These are phyloP conservation scores for Termitomyces heimii DNA, from an alignment of 768 basidiomycete species.

Conservation along the genomic window DNA sequence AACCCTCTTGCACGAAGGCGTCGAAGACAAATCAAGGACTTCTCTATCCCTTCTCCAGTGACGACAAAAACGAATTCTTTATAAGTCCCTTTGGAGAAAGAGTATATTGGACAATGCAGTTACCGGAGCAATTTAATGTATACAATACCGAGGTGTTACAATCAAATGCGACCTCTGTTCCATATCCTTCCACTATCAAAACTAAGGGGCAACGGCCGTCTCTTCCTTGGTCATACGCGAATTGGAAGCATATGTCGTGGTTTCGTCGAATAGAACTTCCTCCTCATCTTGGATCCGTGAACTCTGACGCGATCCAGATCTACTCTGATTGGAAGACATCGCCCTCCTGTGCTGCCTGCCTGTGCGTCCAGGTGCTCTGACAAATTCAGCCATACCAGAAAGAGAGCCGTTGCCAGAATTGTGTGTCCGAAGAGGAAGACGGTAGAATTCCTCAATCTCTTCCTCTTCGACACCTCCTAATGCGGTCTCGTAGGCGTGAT, in stretches of 20 bases:
- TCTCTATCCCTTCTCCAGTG: slow-evolving; percentile 1
- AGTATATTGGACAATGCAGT: not conserved
- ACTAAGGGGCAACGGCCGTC: slow-evolving; percentile 23
- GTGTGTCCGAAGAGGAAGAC: slow-evolving; percentile 50
- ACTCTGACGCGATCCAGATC: slow-evolving; percentile 21
- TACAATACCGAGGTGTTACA: slow-evolving; percentile 7
- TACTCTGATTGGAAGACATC: slow-evolving; percentile 9
- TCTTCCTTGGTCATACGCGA: slow-evolving; percentile 36
- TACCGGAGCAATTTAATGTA: no score
- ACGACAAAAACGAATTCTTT: not conserved
- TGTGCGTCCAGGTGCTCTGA: slow-evolving; percentile 39
- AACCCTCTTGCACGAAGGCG: slow-evolving; percentile 51
- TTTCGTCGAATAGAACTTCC: slow-evolving; percentile 62
- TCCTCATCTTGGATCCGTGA: slow-evolving; percentile 33
- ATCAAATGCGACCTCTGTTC: slow-evolving; percentile 4
- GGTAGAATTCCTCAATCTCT: slow-evolving; percentile 64
- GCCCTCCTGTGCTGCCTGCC: slow-evolving; percentile 9
- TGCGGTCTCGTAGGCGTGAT: slow-evolving; percentile 31
- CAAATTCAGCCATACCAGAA: slow-evolving; percentile 59
- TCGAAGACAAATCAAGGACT: slow-evolving; percentile 16
- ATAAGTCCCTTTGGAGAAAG: not conserved
- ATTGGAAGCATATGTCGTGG: slow-evolving; percentile 32
- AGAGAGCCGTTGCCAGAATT: slow-evolving; percentile 31
- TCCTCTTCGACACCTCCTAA: slow-evolving; percentile 49
- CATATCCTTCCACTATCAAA: slow-evolving; percentile 29